These are phyloP conservation scores for Malus orientalis DNA, from an alignment of 306 rosid genomes.

Conservation along the genomic window DNA sequence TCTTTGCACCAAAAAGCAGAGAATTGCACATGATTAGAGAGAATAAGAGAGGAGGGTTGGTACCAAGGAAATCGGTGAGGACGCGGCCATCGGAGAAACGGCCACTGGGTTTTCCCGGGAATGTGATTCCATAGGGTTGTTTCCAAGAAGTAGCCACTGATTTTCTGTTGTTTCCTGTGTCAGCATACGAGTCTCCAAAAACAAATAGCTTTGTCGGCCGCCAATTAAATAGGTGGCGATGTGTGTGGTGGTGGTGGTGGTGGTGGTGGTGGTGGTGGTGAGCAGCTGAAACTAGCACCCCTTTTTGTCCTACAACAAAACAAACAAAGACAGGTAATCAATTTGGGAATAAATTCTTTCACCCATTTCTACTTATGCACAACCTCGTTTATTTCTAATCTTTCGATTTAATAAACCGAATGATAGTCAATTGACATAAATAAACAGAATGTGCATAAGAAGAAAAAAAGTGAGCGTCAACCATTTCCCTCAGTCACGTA, in stretches of 20 bases:
- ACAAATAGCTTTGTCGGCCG: conserved; percentile 36
- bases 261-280: conserved; percentile 1
- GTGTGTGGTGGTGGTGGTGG: conserved; percentile 3
- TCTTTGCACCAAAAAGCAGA: background rate
- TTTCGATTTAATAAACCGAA: background rate
- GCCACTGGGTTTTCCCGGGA: conserved; percentile 53
- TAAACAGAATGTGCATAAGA: background rate
- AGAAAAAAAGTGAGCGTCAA: background rate
- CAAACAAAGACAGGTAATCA: background rate
- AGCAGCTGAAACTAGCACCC: background rate
- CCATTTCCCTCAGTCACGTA: background rate
- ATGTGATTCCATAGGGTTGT: conserved; percentile 44
- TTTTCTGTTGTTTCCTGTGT: conserved; percentile 43
- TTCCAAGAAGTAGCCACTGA: conserved; percentile 34
- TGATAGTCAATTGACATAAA: background rate
- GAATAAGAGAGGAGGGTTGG: background rate
- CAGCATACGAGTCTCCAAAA: conserved; percentile 46
- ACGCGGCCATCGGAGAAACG: conserved; percentile 54
- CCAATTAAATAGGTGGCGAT: conserved; percentile 5
- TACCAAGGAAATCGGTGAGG: conserved; percentile 45
- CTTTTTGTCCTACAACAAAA: background rate
- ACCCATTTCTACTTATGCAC: background rate
- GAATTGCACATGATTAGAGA: background rate
- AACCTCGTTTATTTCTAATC: background rate
- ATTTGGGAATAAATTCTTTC: background rate